Percentiles rank a stretch among this genome's conserved stretches.
phyloP scores from a whole-genome alignment of 441 rosid genomes.

The Populus hybrid region DNA sequence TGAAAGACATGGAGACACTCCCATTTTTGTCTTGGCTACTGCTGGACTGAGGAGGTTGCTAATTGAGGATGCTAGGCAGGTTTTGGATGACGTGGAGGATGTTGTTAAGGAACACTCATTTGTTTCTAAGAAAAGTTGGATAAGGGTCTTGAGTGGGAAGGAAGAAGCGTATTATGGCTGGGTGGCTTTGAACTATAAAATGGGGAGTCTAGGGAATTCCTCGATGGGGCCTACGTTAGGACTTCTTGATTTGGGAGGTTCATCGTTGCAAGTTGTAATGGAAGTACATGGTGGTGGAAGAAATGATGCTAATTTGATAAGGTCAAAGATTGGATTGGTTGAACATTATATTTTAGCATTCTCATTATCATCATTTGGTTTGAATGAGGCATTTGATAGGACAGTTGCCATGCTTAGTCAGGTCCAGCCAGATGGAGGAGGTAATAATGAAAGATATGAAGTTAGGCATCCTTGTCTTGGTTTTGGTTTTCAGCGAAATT shows the following conservation, averaged over 20 bases:
- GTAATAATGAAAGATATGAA: conserved; percentile 15
- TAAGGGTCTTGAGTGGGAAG: conserved; percentile 53
- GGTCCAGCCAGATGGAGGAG: conserved; percentile 18
- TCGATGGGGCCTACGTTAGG: conserved; percentile 35
- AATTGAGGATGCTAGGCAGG: conserved; percentile 30
- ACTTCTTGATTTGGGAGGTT: conserved; percentile 67
- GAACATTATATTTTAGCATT: conserved; percentile 40
- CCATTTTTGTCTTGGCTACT: conserved; percentile 57
- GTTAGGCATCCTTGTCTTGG: conserved; percentile 53
- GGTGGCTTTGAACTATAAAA: conserved; percentile 55
- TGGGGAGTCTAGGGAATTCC: conserved; percentile 43
- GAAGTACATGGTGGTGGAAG: conserved; percentile 31
- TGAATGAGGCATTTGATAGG: conserved; percentile 60
- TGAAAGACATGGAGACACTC: conserved; percentile 42
- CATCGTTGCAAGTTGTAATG: conserved; percentile 53
- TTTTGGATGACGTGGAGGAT: conserved; percentile 43
- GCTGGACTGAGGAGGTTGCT: conserved; percentile 54
- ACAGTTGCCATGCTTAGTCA: conserved; percentile 39
- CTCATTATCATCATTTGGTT: conserved; percentile 48
- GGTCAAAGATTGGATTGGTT: conserved; percentile 30
- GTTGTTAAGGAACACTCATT: conserved; percentile 40
- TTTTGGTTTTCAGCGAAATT: conserved; percentile 38
- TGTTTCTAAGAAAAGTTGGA: conserved; percentile 35
- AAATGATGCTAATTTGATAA: conserved; percentile 29
- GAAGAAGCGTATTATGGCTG: conserved; percentile 69